phyloP scores from a whole-genome alignment of 139 green algal species.

The Picochlorum costavermella region DNA sequence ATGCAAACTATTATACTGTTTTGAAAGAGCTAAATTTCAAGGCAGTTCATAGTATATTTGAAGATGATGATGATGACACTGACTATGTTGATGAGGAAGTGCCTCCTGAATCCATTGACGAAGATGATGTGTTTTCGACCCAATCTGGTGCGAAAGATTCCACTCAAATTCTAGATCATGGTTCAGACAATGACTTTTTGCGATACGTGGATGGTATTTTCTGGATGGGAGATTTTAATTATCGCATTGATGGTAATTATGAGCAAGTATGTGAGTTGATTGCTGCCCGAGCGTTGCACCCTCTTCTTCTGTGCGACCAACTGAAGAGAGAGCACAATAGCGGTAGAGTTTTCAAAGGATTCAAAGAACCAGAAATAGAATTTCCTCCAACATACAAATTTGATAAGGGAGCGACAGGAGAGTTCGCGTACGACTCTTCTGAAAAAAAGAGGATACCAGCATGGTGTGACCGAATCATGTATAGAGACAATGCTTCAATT shows the following conservation, averaged over 20 bases:
- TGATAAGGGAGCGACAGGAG: slow-evolving; percentile 33
- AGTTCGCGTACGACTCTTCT: slow-evolving; percentile 59
- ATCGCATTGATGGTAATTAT: slow-evolving; percentile 55
- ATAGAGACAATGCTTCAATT: slow-evolving; percentile 42
- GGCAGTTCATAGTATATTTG: slow-evolving; percentile 5
- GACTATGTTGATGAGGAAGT: neutral
- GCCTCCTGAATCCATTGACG: too few species aligned
- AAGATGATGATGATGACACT: neutral
- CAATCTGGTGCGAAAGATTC: neutral
- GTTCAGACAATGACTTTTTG: slow-evolving; percentile 27
- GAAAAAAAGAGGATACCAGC: slow-evolving; percentile 80
- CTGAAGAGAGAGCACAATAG: slow-evolving; percentile 37
- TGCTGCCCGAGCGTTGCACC: slow-evolving; percentile 9
- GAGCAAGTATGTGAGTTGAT: slow-evolving; percentile 30
- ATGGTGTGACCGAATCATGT: slow-evolving; percentile 92
- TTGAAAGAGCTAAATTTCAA: slow-evolving; percentile 60
- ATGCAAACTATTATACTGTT: slow-evolving; percentile 79
- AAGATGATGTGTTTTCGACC: neutral
- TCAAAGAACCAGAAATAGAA: slow-evolving; percentile 62
- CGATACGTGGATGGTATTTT: slow-evolving; percentile 54
- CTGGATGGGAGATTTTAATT: slow-evolving; percentile 93
- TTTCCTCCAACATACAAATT: slow-evolving; percentile 97
- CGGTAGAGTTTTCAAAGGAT: slow-evolving; percentile 49
- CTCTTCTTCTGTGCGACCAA: slow-evolving; percentile 50
- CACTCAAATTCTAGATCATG: neutral